Evolutionary conservation across 768 basidiomycete species (phyloP).

Genomic region (Holtermanniella nyarrowii): DNA sequence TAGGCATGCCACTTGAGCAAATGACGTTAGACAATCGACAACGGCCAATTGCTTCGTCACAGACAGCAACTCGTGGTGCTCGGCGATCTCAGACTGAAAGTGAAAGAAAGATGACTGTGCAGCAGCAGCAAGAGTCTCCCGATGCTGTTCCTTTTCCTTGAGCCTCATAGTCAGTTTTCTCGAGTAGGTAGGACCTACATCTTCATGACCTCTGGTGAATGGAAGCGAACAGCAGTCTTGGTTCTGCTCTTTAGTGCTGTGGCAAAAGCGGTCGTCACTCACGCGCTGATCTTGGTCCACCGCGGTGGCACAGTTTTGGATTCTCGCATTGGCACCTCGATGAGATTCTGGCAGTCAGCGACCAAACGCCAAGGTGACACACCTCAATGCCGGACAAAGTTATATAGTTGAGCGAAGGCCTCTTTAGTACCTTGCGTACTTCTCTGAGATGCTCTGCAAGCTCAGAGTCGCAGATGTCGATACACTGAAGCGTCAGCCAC

Average conservation of each 20-base stretch:
- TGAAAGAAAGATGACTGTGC: constrained; percentile 50
- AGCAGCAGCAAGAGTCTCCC: constrained; percentile 58
- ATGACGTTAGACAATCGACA: constrained; percentile 71
- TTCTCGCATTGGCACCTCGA: constrained; percentile 59
- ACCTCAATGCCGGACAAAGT: constrained; percentile 63
- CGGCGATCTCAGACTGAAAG: constrained; percentile 63
- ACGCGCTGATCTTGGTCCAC: constrained; percentile 48
- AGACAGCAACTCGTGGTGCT: constrained; percentile 60
- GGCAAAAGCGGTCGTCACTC: constrained; percentile 3
- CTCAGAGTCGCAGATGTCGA: constrained; percentile 59
- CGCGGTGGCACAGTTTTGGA: constrained; percentile 34
- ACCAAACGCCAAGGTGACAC: constrained; percentile 9
- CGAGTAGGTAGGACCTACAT: constrained; percentile 22
- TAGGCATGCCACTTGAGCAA: constrained; percentile 67
- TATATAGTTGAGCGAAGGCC: constrained; percentile 64
- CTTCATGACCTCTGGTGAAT: constrained; percentile 50
- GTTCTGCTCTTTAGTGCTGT: constrained; percentile 50
- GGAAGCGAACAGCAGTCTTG: constrained; percentile 60
- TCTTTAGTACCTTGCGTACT: constrained; percentile 60
- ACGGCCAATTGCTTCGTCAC: constrained; percentile 69
- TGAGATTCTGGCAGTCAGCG: constrained; percentile 51
- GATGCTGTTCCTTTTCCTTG: constrained; percentile 61
- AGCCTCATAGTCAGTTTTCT: no score
- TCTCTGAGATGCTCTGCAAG: constrained; percentile 62
- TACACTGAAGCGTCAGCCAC: constrained; percentile 45